phyloP scores from a whole-genome alignment of 2,329 filamentous ascomycete species.

The Nannizzia gypsea region DNA sequence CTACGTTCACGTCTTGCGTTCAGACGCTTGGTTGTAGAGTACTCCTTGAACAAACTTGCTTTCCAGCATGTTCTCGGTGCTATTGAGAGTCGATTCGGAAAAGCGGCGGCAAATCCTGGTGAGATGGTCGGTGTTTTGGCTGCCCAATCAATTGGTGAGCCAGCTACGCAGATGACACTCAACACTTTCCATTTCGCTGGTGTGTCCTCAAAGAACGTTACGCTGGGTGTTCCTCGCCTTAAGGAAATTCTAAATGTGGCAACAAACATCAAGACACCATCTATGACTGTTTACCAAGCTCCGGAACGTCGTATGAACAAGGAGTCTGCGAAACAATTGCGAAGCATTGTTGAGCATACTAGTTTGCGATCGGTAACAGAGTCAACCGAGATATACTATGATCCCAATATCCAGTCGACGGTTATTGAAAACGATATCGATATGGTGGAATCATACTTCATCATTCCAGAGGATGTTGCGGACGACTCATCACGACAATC shows the following conservation, averaged over 20 bases:
- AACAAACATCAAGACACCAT: constrained; percentile 95
- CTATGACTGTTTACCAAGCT: constrained; percentile 83
- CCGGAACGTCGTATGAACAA: constrained; percentile 51
- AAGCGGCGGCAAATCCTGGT: constrained; percentile 75
- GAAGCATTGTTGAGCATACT: constrained; percentile 87
- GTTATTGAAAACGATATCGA: constrained; percentile 79
- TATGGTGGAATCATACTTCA: constrained; percentile 93
- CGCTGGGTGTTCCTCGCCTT: constrained; percentile 92
- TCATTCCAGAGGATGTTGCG: constrained; percentile 75
- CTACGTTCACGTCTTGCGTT: constrained; percentile 81
- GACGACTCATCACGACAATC: constrained; percentile 57
- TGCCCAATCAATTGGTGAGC: constrained; percentile 96
- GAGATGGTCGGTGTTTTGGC: constrained; percentile 98
- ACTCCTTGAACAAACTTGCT: constrained; percentile 78
- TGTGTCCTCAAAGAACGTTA: constrained; percentile 99
- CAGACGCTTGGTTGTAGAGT: constrained; percentile 78
- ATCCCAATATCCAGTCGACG: constrained; percentile 76
- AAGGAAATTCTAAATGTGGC: constrained; percentile 99
- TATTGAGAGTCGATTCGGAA: constrained; percentile 75
- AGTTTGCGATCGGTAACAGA: constrained; percentile 84
- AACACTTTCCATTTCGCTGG: constrained; percentile 99
- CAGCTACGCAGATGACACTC: constrained; percentile 96
- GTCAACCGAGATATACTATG: constrained; percentile 92
- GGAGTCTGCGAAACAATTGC: constrained; percentile 70
- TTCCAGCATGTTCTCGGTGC: constrained; percentile 89